These are phyloP conservation scores for Botrytis sinoallii DNA, from an alignment of 2,329 filamentous ascomycete species.

Conservation along the genomic window DNA sequence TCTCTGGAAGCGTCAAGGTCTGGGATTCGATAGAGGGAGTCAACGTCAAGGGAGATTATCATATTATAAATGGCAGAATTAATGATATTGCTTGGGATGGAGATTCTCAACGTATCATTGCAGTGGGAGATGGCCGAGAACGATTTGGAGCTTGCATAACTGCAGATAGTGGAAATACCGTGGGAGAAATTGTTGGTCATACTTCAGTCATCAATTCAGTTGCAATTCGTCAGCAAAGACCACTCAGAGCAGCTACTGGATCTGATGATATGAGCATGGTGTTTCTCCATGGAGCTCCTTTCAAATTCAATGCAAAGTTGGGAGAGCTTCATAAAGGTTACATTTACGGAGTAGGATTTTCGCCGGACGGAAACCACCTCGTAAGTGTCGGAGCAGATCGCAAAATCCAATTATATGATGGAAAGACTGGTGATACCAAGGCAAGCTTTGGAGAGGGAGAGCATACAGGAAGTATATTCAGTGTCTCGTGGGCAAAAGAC, in stretches of 20 bases:
- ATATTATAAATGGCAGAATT: constrained; percentile 90
- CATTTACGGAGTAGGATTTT: constrained; percentile 83
- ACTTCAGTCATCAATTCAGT: constrained; percentile 88
- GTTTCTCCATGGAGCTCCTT: constrained; percentile 90
- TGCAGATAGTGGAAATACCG: constrained; percentile 91
- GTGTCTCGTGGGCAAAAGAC: constrained; percentile 84
- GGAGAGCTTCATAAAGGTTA: constrained; percentile 81
- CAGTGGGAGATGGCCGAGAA: constrained; percentile 92
- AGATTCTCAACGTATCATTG: constrained; percentile 93
- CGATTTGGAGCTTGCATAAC: constrained; percentile 92
- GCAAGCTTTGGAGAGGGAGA: constrained; percentile 72
- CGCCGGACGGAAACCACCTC: constrained; percentile 76
- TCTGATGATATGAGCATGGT: constrained; percentile 87
- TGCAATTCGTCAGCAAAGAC: constrained; percentile 82
- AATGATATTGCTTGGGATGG: constrained; percentile 98
- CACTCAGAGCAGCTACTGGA: constrained; percentile 86
- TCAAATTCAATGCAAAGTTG: constrained; percentile 89
- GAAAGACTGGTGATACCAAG: constrained; percentile 85
- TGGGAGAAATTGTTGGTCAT: constrained; percentile 91
- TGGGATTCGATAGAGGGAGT: constrained; percentile 88
- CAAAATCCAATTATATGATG: constrained; percentile 91
- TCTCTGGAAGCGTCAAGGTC: constrained; percentile 77
- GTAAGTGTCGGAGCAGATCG: constrained; percentile 92
- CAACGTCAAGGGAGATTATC: constrained; percentile 87
- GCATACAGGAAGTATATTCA: constrained; percentile 91